These are phyloP conservation scores for Suaeda aralocaspica DNA, from an alignment of 148 eudicot genomes.

Conservation along the genomic window DNA sequence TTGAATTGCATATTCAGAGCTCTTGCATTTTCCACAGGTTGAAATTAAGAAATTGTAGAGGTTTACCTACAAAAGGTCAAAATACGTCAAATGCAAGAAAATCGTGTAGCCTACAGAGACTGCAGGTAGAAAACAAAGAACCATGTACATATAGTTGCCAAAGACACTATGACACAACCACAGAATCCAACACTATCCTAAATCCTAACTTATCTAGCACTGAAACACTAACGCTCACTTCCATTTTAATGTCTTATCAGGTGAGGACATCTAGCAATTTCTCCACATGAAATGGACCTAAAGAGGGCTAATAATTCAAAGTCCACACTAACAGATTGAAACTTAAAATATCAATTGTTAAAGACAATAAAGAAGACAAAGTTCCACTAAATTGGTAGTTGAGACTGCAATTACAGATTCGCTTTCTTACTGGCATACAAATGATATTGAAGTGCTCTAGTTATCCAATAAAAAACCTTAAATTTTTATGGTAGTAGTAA, in stretches of 20 bases:
- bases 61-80: constrained; percentile 46
- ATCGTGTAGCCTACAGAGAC: not conserved
- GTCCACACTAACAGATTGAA: not conserved
- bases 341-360: not conserved
- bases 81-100: not conserved
- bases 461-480: too few relatives aligned
- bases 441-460: too few relatives aligned
- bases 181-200: too few relatives aligned
- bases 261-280: not conserved
- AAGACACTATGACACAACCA: too few relatives aligned
- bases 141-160: not conserved
- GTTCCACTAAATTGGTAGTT: too few relatives aligned
- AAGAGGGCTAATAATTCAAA: not conserved
- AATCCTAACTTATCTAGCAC: too few relatives aligned
- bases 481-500: too few relatives aligned
- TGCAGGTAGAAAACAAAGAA: not conserved
- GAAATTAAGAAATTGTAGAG: constrained; percentile 84
- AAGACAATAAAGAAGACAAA: too few relatives aligned
- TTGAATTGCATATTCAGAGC: constrained; percentile 62
- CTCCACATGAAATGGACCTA: not conserved
- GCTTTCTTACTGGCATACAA: too few relatives aligned
- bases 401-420: too few relatives aligned
- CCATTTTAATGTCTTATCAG: not conserved
- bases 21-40: constrained; percentile 74
- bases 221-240: too few relatives aligned